Evolutionary conservation across 352 stramenopile genomes (phyloP).

Genomic region (Phytophthora citricola): DNA sequence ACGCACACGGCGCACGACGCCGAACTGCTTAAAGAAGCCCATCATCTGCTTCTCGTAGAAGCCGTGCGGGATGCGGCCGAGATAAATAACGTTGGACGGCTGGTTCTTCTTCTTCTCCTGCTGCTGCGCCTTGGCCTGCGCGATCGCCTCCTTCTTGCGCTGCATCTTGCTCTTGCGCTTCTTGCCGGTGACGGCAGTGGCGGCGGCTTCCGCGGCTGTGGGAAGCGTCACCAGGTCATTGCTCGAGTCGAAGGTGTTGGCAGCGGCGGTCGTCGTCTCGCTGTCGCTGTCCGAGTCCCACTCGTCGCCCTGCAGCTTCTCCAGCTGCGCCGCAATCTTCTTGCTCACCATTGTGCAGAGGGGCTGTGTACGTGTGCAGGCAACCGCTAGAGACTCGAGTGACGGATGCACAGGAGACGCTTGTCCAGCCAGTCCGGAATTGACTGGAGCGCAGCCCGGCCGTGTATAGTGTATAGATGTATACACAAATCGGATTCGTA

Average conservation of each 20-base stretch:
- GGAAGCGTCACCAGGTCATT: constrained; percentile 66
- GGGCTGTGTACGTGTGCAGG: neutral
- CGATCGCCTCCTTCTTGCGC: constrained; percentile 40
- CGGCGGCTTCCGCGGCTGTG: constrained; percentile 17
- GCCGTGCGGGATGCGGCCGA: constrained; percentile 95
- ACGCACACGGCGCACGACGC: constrained; percentile 90
- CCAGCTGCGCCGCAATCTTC: constrained; percentile 77
- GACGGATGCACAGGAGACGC: neutral
- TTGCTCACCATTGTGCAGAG: constrained; percentile 58
- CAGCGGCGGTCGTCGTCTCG: constrained; percentile 43
- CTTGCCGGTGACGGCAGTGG: constrained; percentile 18
- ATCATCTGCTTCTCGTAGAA: constrained; percentile 98
- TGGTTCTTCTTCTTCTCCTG: constrained; percentile 42
- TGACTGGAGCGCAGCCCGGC: constrained; percentile 20
- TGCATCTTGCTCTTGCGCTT: constrained; percentile 61
- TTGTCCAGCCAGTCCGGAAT: constrained; percentile 26
- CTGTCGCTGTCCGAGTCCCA: constrained; percentile 87
- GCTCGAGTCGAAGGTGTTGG: constrained; percentile 52
- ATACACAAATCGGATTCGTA: neutral
- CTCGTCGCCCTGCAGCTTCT: constrained; percentile 83
- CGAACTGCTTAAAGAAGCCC: constrained; percentile 97
- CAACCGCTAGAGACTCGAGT: constrained; percentile 4
- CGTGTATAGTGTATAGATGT: constrained; percentile 1
- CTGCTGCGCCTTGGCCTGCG: constrained; percentile 26
- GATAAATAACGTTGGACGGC: constrained; percentile 94